Base-by-base conservation (phyloP, 1,284 basidiomycete genomes). In the Trichosporon sp. region DNA sequence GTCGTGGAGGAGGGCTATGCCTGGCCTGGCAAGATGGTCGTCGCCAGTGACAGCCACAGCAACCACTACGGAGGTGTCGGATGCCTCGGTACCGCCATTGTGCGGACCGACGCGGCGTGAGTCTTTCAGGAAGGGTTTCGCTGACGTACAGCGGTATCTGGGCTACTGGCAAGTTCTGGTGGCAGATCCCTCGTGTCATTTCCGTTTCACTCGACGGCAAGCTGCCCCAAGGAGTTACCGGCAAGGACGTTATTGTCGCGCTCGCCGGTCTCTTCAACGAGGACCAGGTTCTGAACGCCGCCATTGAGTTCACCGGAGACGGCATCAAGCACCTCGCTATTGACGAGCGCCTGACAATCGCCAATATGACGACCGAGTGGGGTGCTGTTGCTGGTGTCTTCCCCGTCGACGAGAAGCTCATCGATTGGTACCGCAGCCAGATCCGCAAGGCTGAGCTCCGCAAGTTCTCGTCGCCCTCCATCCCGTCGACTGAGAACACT, bases 361-460 rank as follows among this genome's bases (percentile, higher is more conserved):
- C 94, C 40, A 97, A 97, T 84, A 99, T 99, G 96, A 98, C 96
- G 2, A 99, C 97, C 16, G 96, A 99, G 83, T 99, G 96, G 96
- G 96, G 96, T 67, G 96, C 96, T 1, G 89, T 99, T 0, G 94
- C 90, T 6, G 96, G 96, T 56, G 90, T 98, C 12, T 99, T 99
- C 86, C 96, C 96, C 0, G 91, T 95, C 8, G 96, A 99, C 82
- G 87, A 90, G 43, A 89, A 89, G 14, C 88, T 94, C 5, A 82
- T 96, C 48, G 83, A 90, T 31, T 99, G 96, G 96, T 99, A 99
- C 83, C 91, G 94, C 70, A 85, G 86, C n/a, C 86, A 89, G 32
- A 85, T 97, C 73, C 88, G 87, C 74, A 92, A 91, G 83, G 87
- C 93, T 65, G 92, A 96, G 81, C 86, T 91, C 67, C 88, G 92